Evolutionary conservation across 805 yeast species (phyloP).

Genomic region (Cyberlindnera subsufficiens): DNA sequence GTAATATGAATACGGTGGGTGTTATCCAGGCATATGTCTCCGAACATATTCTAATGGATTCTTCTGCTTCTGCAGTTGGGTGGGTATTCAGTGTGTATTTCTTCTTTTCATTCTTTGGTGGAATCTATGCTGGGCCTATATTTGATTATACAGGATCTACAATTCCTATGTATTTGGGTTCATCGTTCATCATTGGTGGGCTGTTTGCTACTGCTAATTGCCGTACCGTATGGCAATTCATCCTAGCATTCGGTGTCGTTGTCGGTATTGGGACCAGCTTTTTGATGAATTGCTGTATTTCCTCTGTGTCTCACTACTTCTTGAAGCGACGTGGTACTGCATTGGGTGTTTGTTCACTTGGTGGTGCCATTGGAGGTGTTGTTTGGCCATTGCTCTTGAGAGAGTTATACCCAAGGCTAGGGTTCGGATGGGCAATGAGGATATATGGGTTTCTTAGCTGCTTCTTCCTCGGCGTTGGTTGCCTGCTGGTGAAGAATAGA

Average conservation of each 20-base stretch:
- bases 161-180: conserved; percentile 38
- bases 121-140: conserved; percentile 37
- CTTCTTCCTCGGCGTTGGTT: conserved; percentile 21
- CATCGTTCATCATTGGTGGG: conserved; percentile 38
- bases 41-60: conserved; percentile 40
- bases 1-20: conserved; percentile 61
- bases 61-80: conserved; percentile 45
- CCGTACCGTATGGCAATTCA: conserved; percentile 39
- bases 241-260: conserved; percentile 45
- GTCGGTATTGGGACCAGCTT: conserved; percentile 41
- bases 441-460: conserved; percentile 36
- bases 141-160: conserved; percentile 55
- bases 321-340: conserved; percentile 35
- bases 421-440: conserved; percentile 48
- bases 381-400: conserved; percentile 39
- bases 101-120: conserved; percentile 24
- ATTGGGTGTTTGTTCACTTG: conserved; percentile 37
- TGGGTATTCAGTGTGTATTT: conserved; percentile 54
- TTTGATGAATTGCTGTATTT: conserved; percentile 36
- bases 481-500: conserved; percentile 33
- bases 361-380: conserved; percentile 44
- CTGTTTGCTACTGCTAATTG: conserved; percentile 37
- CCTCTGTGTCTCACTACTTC: conserved; percentile 40
- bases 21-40: conserved; percentile 61
- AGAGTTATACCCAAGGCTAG: conserved; percentile 31